A percentile compares a stretch with the other conserved stretches of the same genome.
phyloP scores from a whole-genome alignment of 305 asterid genomes.

The Lippia alba region DNA sequence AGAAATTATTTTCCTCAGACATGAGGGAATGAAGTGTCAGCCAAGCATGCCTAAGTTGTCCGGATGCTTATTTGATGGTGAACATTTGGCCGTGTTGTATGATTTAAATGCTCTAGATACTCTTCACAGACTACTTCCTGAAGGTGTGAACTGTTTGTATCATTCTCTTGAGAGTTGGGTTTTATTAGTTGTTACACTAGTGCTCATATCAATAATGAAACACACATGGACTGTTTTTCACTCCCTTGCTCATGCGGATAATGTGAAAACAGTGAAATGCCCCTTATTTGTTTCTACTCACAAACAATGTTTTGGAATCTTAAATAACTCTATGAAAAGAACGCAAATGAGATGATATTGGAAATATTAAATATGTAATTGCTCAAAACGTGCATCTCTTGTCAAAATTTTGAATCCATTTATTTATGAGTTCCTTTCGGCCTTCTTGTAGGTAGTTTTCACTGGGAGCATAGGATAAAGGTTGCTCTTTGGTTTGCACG shows the following conservation, averaged over 20 bases:
- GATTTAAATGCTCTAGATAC: neutral
- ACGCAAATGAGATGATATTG: no score
- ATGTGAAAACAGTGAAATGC: neutral
- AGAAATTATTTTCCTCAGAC: neutral
- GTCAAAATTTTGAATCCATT: neutral
- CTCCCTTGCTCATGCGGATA: neutral
- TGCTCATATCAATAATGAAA: no score
- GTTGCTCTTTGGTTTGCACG: no score
- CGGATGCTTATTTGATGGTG: no score
- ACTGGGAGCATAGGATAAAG: conserved; percentile 2
- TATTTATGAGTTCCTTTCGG: neutral
- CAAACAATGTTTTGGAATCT: neutral
- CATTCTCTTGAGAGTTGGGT: neutral
- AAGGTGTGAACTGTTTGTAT: neutral
- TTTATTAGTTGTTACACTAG: no score
- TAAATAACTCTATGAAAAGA: neutral
- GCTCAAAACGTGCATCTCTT: no score
- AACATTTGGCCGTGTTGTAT: neutral
- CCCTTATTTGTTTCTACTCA: neutral
- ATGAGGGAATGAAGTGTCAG: no score
- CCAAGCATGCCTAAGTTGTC: no score
- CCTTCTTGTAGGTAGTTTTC: neutral
- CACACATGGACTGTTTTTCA: no score
- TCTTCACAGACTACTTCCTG: neutral
- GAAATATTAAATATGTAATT: no score